Base-by-base conservation (phyloP, 441 rosid species). In the Adansonia madagascariensis region DNA sequence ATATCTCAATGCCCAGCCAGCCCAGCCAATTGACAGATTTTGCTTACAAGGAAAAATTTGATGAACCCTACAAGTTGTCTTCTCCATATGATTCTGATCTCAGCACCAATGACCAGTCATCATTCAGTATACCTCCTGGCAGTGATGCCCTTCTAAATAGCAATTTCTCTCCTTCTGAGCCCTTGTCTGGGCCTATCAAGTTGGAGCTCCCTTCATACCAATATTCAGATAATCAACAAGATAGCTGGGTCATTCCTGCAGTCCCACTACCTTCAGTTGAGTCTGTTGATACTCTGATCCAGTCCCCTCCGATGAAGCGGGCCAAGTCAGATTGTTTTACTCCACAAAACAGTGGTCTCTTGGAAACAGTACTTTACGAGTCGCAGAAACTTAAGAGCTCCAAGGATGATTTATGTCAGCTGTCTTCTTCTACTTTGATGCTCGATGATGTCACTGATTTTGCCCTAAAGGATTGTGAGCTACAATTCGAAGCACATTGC, bases 181-280 rank as follows among this genome's bases (percentile, higher is more conserved):
- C 95, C 83, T 66, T 47, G 22, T 79, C 83, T 20, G 96, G 85
- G 95, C 86, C 91, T 80, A 81, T 90, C 94, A 96, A 93, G 98
- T 86, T 87, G 94, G 99, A 96, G 98, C 98, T 94, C 99, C 99
- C 98, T 96, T 97, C 99, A 97, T 93, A 91, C 99, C 99, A 97
- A 97, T 91, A 88, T 91, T 71, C 91, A 80, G 96, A 92, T 83
- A 77, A 85, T 80, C 85, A 87, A 80, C 82, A 91, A 77, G 88
- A 90, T 82, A 87, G 91, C 84, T 88, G 97, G 97, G 92, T 83
- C 71, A 77, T 53, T 85, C 87, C 78, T 84, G 92, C 76, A 10
- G 62, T 18, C 75, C 86, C 94, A 17, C 94, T 86, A 80, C 87
- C 89, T 80, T 85, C 88, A 44, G 87, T 91, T 55, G 94, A 92